These are phyloP conservation scores for Abortiporus biennis DNA, from an alignment of 1,284 basidiomycete genomes.

Conservation along the genomic window DNA sequence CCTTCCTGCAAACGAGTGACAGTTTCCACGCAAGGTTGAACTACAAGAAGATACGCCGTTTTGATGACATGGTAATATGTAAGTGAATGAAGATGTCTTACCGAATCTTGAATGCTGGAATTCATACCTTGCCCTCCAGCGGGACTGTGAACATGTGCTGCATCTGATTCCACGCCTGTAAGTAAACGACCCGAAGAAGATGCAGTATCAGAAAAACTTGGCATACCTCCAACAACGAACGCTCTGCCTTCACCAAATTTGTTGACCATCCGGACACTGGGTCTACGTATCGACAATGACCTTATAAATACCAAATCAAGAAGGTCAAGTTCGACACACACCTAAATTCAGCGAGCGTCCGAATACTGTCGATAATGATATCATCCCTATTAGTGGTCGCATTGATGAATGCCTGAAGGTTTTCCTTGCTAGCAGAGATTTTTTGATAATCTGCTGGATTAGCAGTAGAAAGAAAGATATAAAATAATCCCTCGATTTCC, in stretches of 20 bases:
- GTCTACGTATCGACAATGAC: conserved; percentile 16
- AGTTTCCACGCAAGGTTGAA: conserved; percentile 30
- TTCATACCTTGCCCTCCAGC: conserved; percentile 26
- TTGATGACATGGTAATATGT: background rate
- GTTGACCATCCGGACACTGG: conserved; percentile 32
- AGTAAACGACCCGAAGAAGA: background rate
- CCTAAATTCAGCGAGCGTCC: conserved; percentile 8
- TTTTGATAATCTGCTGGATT: too few species aligned
- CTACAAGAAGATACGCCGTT: conserved; percentile 7
- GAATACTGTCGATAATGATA: conserved; percentile 5
- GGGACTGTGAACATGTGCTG: conserved; percentile 25
- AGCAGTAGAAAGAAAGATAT: background rate
- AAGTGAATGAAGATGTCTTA: background rate
- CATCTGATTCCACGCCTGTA: conserved; percentile 9
- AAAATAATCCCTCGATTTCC: background rate
- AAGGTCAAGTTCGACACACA: background rate
- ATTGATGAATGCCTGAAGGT: background rate
- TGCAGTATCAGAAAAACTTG: too few species aligned
- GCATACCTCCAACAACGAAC: conserved; percentile 32
- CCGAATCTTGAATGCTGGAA: conserved; percentile 21
- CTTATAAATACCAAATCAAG: background rate
- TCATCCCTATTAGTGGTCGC: conserved; percentile 8
- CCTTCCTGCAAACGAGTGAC: conserved; percentile 21
- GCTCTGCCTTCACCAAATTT: conserved; percentile 27
- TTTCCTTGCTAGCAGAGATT: too few species aligned